phyloP scores from a whole-genome alignment of 2,329 filamentous ascomycete genomes.

The Pseudogymnoascus sp. region DNA sequence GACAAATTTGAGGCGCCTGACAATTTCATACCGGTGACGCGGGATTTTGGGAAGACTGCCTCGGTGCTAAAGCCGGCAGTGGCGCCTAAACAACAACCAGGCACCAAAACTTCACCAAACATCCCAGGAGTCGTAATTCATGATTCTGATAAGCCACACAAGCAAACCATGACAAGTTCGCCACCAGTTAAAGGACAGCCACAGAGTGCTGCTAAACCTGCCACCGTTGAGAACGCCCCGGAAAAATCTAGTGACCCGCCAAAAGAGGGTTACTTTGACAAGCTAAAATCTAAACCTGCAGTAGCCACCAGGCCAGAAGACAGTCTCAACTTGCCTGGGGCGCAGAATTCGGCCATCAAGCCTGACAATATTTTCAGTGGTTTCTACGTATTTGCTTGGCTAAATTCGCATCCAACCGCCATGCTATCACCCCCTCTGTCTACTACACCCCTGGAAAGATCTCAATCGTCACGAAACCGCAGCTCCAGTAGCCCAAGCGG shows the following conservation, averaged over 20 bases:
- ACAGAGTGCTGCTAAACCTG: background rate
- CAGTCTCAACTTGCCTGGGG: background rate
- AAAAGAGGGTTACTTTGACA: background rate
- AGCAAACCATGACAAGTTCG: background rate
- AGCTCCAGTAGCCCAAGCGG: background rate
- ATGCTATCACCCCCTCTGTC: background rate
- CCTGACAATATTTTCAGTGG: conserved; percentile 13
- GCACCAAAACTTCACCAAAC: background rate
- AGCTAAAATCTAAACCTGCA: background rate
- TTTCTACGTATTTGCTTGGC: conserved; percentile 24
- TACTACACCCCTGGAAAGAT: background rate
- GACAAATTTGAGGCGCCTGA: conserved; percentile 12
- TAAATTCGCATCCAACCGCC: conserved; percentile 13
- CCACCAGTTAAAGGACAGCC: background rate
- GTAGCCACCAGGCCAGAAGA: background rate
- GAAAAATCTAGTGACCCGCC: background rate
- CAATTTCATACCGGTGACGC: background rate
- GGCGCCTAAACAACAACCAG: background rate
- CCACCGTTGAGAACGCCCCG: background rate
- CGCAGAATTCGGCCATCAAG: background rate
- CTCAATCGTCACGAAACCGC: background rate
- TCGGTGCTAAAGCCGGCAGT: background rate
- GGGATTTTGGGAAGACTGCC: background rate
- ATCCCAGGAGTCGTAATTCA: background rate
- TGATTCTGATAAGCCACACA: background rate